Evolutionary conservation across 2,329 filamentous ascomycete genomes (phyloP).

Genomic region (Leptodontidium sp.): DNA sequence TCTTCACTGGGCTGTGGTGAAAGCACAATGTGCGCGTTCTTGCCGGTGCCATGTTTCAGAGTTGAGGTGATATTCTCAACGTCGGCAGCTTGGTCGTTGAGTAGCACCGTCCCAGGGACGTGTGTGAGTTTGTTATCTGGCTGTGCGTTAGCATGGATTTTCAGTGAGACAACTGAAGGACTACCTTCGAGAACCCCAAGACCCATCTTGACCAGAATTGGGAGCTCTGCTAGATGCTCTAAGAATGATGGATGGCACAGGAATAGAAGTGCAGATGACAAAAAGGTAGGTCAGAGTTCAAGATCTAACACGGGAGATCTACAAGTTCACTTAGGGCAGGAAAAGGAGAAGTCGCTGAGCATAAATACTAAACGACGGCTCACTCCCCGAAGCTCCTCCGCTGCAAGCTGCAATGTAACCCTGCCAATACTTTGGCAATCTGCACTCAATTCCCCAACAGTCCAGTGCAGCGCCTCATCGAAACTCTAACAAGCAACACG

Average conservation of each 20-base stretch:
- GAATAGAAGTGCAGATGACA: no score
- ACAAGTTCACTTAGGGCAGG: background rate
- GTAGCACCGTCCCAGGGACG: conserved; percentile 31
- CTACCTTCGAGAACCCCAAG: conserved; percentile 16
- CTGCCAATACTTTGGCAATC: background rate
- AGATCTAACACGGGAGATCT: conserved; percentile 7
- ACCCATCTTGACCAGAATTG: conserved; percentile 11
- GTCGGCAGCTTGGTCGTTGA: conserved; percentile 32
- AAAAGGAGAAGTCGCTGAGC: background rate
- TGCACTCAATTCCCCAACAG: background rate
- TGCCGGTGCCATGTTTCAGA: conserved; percentile 33
- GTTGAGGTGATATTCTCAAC: conserved; percentile 14
- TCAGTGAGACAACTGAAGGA: no score
- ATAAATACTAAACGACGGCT: background rate
- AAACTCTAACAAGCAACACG: background rate
- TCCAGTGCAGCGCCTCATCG: background rate
- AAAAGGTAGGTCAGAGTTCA: no score
- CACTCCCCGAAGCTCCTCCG: conserved; percentile 1
- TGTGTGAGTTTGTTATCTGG: conserved; percentile 25
- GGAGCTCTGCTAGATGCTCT: background rate
- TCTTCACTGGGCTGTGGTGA: conserved; percentile 55
- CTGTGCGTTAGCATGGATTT: background rate
- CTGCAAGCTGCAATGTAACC: background rate
- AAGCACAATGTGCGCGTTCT: conserved; percentile 30
- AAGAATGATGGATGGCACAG: no score